These are phyloP conservation scores for Cyclotella kingstonii DNA, from an alignment of 108 stramenopile genomes.

Conservation along the genomic window DNA sequence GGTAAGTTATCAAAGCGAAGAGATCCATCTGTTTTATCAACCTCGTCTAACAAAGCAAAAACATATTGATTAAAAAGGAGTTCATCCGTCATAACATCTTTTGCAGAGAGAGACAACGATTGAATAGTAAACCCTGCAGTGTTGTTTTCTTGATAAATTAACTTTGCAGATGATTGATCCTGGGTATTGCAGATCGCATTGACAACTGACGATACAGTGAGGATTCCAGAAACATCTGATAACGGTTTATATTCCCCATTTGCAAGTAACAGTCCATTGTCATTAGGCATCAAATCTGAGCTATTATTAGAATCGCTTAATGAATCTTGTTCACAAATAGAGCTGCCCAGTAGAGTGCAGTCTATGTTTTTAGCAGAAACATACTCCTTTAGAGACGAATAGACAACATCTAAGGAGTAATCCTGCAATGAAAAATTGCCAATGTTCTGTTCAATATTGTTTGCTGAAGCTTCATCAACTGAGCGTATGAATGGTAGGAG, in stretches of 20 bases:
- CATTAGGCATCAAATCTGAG: constrained; percentile 9
- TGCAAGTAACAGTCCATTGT: constrained; percentile 17
- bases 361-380: constrained; percentile 23
- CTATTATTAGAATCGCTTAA: constrained; percentile 5
- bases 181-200: constrained; percentile 21
- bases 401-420: constrained; percentile 8
- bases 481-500: constrained; percentile 28
- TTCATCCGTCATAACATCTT: constrained; percentile 59
- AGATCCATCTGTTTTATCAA: constrained; percentile 40
- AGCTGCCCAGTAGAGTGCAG: constrained; percentile 32
- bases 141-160: constrained; percentile 6
- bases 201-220: constrained; percentile 7
- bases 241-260: constrained; percentile 30
- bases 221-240: constrained; percentile 11
- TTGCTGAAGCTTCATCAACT: constrained; percentile 13
- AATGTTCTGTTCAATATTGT: constrained; percentile 21
- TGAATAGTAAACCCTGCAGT: constrained; percentile 25
- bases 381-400: constrained; percentile 18
- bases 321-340: constrained; percentile 15
- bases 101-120: constrained; percentile 35
- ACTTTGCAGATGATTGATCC: constrained; percentile 6
- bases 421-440: neutral
- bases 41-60: constrained; percentile 52
- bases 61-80: constrained; percentile 65
- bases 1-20: constrained; percentile 31